Conservation (phyloP, 805 yeast genomes). For the Tetrapisispora taiwanensis region DNA sequence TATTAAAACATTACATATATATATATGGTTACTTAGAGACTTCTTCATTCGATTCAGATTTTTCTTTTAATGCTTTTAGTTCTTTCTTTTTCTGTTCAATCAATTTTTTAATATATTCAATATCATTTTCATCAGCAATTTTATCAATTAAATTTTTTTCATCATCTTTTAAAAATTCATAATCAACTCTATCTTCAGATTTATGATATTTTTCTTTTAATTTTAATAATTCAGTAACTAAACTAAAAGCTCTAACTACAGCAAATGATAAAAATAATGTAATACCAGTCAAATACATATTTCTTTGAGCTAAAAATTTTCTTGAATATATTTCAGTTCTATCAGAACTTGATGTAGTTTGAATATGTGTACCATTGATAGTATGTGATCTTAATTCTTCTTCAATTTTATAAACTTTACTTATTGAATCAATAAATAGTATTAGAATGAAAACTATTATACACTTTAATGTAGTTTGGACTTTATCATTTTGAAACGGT, state of each 20-base stretch:
- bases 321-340: slow-evolving; percentile 82
- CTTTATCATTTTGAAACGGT: slow-evolving; percentile 61
- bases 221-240: slow-evolving; percentile 48
- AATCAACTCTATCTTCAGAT: not conserved
- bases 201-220: slow-evolving; percentile 46
- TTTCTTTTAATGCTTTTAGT: slow-evolving; percentile 58
- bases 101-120: slow-evolving; percentile 36
- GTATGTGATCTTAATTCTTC: slow-evolving; percentile 32
- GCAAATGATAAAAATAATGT: slow-evolving; percentile 83
- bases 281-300: slow-evolving; percentile 91
- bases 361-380: slow-evolving; percentile 20
- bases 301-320: slow-evolving; percentile 91
- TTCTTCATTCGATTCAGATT: slow-evolving; percentile 61
- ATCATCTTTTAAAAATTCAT: not conserved
- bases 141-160: slow-evolving; percentile 3
- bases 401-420: slow-evolving; percentile 63
- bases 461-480: slow-evolving; percentile 72
- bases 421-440: slow-evolving; percentile 79
- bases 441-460: slow-evolving; percentile 73
- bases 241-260: slow-evolving; percentile 70
- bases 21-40: slow-evolving; percentile 30
- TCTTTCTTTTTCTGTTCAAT: slow-evolving; percentile 54
- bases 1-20: too few relatives aligned
- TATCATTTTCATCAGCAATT: slow-evolving; percentile 6
- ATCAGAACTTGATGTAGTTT: slow-evolving; percentile 33